phyloP scores from a whole-genome alignment of 2,329 filamentous ascomycete genomes.

The Apiospora phragmitis region DNA sequence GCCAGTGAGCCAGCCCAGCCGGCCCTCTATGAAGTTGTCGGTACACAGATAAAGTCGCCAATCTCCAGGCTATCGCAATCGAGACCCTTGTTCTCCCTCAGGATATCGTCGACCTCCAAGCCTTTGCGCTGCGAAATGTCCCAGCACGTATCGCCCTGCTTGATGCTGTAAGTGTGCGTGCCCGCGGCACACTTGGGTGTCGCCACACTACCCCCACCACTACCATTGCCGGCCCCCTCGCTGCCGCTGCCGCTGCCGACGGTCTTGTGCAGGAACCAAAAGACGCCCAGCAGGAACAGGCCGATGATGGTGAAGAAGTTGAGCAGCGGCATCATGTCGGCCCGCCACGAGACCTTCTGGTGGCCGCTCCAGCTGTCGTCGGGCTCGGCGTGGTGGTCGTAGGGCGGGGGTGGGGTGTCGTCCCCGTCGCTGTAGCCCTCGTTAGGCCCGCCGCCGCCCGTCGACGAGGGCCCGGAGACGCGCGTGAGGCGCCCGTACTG shows the following conservation, averaged over 20 bases:
- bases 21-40: slow-evolving; percentile 19
- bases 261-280: slow-evolving; percentile 46
- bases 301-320: slow-evolving; percentile 58
- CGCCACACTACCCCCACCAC: slow-evolving; percentile 11
- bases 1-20: not conserved
- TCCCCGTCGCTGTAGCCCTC: slow-evolving; percentile 19
- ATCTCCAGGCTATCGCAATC: slow-evolving; percentile 47
- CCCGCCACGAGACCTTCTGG: slow-evolving; percentile 45
- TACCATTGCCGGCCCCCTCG: not conserved
- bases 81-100: slow-evolving; percentile 44
- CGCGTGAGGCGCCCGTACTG: slow-evolving; percentile 44
- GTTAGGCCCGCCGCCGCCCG: slow-evolving; percentile 14
- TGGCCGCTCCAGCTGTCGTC: slow-evolving; percentile 12
- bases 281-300: slow-evolving; percentile 49
- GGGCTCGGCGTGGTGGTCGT: slow-evolving; percentile 5
- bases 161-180: slow-evolving; percentile 39
- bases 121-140: slow-evolving; percentile 44
- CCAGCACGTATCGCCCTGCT: slow-evolving; percentile 54
- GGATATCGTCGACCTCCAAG: slow-evolving; percentile 46
- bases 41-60: slow-evolving; percentile 48
- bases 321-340: slow-evolving; percentile 54
- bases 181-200: slow-evolving; percentile 32
- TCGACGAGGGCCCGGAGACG: slow-evolving; percentile 19
- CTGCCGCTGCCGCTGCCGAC: slow-evolving; percentile 22
- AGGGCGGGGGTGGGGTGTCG: slow-evolving; percentile 22